A percentile compares a stretch with the other conserved stretches of the same genome.
phyloP scores from a whole-genome alignment of 208 protist genomes.

The Novymonas esmeraldas region DNA sequence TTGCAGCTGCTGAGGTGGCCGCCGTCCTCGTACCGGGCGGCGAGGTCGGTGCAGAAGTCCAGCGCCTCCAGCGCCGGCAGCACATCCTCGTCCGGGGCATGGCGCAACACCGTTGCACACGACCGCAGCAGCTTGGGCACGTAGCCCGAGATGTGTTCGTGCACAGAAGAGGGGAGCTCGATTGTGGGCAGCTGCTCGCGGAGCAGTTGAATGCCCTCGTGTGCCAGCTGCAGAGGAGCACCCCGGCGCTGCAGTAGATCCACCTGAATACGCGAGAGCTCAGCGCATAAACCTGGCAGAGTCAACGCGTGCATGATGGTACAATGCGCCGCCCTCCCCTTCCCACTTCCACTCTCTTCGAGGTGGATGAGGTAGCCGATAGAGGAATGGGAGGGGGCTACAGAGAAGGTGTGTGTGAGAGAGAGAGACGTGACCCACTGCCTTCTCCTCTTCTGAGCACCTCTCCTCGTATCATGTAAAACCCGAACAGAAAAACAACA shows the following conservation, averaged over 20 bases:
- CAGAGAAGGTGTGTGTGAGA: neutral
- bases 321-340: too few relatives aligned
- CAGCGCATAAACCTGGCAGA: slow-evolving; percentile 58
- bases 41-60: slow-evolving; percentile 26
- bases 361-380: neutral
- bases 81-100: slow-evolving; percentile 35
- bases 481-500: too few relatives aligned
- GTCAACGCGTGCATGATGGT: neutral
- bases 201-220: slow-evolving; percentile 59
- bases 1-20: slow-evolving; percentile 47
- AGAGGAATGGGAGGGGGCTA: neutral
- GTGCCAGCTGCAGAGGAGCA: slow-evolving; percentile 35
- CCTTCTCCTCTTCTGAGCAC: too few relatives aligned
- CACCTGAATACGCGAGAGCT: slow-evolving; percentile 79
- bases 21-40: slow-evolving; percentile 33
- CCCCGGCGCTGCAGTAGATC: slow-evolving; percentile 69
- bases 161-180: slow-evolving; percentile 1
- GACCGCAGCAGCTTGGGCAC: slow-evolving; percentile 68
- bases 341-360: too few relatives aligned
- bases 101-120: slow-evolving; percentile 61
- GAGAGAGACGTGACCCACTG: too few relatives aligned
- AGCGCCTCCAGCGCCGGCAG: slow-evolving; percentile 49
- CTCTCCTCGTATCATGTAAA: too few relatives aligned
- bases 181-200: slow-evolving; percentile 31
- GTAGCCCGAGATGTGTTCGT: slow-evolving; percentile 21